Percentiles rank a stretch among this genome's conserved stretches.
Conservation (phyloP, 805 yeast genomes). For the Ogataea saltuana region DNA sequence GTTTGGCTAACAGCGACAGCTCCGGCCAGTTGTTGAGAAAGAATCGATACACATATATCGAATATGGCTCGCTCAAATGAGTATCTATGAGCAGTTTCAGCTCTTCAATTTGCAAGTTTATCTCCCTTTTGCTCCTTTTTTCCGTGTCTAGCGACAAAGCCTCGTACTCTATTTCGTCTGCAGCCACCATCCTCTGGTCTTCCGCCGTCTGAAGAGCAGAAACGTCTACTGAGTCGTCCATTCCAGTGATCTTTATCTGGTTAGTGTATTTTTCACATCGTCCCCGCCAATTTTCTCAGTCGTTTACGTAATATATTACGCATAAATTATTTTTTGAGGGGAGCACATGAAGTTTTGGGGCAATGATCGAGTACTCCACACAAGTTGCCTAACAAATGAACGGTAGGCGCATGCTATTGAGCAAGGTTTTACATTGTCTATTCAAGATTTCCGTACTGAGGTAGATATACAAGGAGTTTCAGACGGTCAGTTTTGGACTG, state of each 20-base stretch:
- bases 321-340: neutral
- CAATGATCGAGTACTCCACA: conserved; percentile 10
- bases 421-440: no score
- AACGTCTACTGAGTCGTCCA: no score
- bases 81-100: conserved; percentile 60
- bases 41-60: conserved; percentile 88
- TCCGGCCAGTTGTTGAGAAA: conserved; percentile 92
- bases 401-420: conserved; percentile 1
- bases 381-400: conserved; percentile 7
- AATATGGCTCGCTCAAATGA: conserved; percentile 91
- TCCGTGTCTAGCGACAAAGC: conserved; percentile 26
- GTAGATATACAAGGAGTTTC: no score
- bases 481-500: neutral
- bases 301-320: neutral
- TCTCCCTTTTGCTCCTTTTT: conserved; percentile 13
- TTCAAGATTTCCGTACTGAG: no score
- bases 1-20: conserved; percentile 65
- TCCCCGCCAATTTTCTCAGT: neutral
- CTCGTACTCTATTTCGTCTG: conserved; percentile 22
- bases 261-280: no score
- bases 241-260: no score
- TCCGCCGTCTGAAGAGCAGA: no score
- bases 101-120: conserved; percentile 46
- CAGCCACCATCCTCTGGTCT: conserved; percentile 9
- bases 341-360: neutral